A percentile compares a stretch with the other conserved stretches of the same genome.
Evolutionary conservation across 352 stramenopile genomes (phyloP).

Genomic region (Phytophthora rubi): DNA sequence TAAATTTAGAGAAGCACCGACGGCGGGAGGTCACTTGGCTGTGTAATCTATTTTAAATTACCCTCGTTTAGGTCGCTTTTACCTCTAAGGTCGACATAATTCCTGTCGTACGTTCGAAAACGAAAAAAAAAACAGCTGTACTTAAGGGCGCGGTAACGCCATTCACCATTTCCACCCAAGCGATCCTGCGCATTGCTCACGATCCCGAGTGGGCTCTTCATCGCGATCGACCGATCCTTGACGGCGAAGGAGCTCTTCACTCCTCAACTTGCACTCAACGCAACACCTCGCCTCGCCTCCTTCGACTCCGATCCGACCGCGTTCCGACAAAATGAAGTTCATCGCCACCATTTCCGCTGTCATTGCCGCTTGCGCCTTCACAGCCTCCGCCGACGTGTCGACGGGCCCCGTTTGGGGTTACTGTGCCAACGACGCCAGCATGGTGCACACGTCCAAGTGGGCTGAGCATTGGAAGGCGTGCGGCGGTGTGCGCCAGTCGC

Average conservation of each 20-base stretch:
- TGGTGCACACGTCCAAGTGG: slow-evolving; percentile 31
- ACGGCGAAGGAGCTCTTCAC: not conserved
- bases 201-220: not conserved
- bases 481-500: slow-evolving; percentile 35
- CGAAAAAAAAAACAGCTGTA: no score
- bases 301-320: not conserved
- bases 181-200: not conserved
- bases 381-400: slow-evolving; percentile 6
- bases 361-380: slow-evolving; percentile 14
- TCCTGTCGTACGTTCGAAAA: no score
- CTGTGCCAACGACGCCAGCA: slow-evolving; percentile 17
- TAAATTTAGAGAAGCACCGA: no score
- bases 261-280: slow-evolving; percentile 16
- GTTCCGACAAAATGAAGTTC: slow-evolving; percentile 18
- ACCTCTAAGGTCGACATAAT: no score
- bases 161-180: no score
- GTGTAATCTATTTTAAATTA: no score
- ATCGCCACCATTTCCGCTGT: slow-evolving; percentile 7
- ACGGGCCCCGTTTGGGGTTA: slow-evolving; percentile 31
- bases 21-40: no score
- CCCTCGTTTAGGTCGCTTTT: no score
- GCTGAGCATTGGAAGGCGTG: slow-evolving; percentile 25
- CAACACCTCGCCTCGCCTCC: slow-evolving; percentile 1
- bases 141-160: no score
- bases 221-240: not conserved